phyloP scores from a whole-genome alignment of 2,329 filamentous ascomycete species.

The Gaeumannomyces sp. region DNA sequence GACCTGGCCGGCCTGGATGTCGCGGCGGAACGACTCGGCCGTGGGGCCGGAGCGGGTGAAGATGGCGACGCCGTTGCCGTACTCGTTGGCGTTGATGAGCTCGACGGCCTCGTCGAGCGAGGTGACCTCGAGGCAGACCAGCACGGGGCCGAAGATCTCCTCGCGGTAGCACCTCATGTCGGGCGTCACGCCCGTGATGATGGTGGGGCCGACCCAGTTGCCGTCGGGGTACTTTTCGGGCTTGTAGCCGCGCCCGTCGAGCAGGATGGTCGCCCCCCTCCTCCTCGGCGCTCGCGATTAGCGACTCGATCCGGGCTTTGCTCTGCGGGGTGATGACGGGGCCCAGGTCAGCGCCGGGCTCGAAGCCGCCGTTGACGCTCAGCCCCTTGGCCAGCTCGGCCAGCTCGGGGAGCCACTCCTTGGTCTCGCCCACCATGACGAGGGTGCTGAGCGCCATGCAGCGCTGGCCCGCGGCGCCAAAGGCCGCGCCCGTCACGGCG shows the following conservation, averaged over 20 bases:
- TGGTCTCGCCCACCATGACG: slow-evolving; percentile 79
- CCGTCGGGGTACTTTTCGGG: slow-evolving; percentile 76
- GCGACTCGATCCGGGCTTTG: slow-evolving; percentile 68
- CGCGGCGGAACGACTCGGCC: slow-evolving; percentile 69
- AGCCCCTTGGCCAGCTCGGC: slow-evolving; percentile 69
- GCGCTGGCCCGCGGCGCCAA: slow-evolving; percentile 76
- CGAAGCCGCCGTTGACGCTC: slow-evolving; percentile 74
- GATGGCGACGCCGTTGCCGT: slow-evolving; percentile 80
- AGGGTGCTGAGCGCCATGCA: slow-evolving; percentile 83
- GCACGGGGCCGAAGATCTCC: slow-evolving; percentile 80
- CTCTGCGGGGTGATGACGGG: slow-evolving; percentile 76
- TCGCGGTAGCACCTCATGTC: slow-evolving; percentile 80
- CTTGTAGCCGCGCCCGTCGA: slow-evolving; percentile 71
- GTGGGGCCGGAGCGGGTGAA: slow-evolving; percentile 75
- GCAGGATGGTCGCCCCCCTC: slow-evolving; percentile 77
- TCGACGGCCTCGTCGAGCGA: slow-evolving; percentile 75
- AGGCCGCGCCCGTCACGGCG: slow-evolving; percentile 75
- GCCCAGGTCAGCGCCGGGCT: slow-evolving; percentile 71
- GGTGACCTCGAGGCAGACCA: slow-evolving; percentile 73
- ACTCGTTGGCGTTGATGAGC: slow-evolving; percentile 79
- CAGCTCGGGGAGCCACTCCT: slow-evolving; percentile 73
- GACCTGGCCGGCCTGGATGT: slow-evolving; percentile 80
- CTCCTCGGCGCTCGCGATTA: slow-evolving; percentile 71
- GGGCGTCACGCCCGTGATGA: slow-evolving; percentile 73
- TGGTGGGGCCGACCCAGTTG: slow-evolving; percentile 79